Evolutionary conservation across 2,329 filamentous ascomycete genomes (phyloP), one percentile per base, ranked within the genome.

Genomic region (Penicillium sp.): DNA sequence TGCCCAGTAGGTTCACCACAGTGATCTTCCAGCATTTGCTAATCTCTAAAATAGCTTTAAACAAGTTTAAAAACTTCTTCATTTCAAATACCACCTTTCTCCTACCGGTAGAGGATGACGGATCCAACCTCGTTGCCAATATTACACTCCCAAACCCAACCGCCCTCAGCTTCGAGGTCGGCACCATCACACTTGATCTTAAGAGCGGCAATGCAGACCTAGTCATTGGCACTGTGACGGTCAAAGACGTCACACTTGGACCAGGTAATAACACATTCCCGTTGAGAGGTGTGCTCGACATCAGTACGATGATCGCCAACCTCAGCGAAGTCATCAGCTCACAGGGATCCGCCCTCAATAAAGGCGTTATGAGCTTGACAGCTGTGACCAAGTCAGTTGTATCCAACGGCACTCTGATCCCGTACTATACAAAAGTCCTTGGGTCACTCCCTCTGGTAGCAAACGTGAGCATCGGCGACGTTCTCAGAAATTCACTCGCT

Each of bases 191-290:
- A 1, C 45, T 67, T 25, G 57, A 67, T 19, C 31, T 66, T 14
- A 62, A 64, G 41, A 62, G 49, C n/a, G 60, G 54, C 5, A 49
- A 61, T 31, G 36, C 53, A 35, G 41, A 41, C 37, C 38, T 63
- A 2, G n/a, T 52, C 2, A 55, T 67, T 19, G 65, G 64, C 5
- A 60, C 64, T 14, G 64, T 53, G 6, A 62, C 58, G 1, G 17
- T 67, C 10, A 41, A 52, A 3, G 56, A 61, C 12, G 58, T 67
- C 17, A 56, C 48, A 1, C 46, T 67, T 1, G 44, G 40, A 26
- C 64, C 65, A 8, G 65, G 65, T 2, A 60, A 67, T 37, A 65
- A 67, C 36, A 57, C 52, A 19, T 58, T 61, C 25, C 58, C 63
- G 1, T 40, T 67, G 25, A 46, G 44, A 31, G 65, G 65, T 5